These are phyloP conservation scores for Boletus semigastroideus DNA, from an alignment of 1,284 basidiomycete species.

Conservation along the genomic window DNA sequence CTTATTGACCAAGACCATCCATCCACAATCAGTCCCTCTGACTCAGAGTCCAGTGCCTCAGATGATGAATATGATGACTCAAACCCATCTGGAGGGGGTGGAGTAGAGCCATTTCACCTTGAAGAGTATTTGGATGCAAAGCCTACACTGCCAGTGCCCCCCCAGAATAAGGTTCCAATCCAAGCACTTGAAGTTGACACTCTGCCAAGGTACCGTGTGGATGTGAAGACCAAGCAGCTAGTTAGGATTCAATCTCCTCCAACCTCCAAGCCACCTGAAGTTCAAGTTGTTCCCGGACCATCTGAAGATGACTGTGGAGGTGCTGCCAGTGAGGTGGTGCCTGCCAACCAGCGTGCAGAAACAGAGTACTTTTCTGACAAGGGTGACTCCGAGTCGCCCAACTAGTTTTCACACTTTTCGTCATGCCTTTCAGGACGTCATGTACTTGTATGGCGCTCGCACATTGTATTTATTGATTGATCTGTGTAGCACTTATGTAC, in stretches of 20 bases:
- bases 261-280: neutral
- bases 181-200: neutral
- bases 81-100: too few species aligned
- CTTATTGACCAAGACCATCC: neutral
- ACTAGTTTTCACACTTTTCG: too few species aligned
- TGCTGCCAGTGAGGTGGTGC: neutral
- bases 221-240: neutral
- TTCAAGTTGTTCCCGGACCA: conserved; percentile 9
- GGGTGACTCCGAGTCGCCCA: neutral
- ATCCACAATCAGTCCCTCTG: neutral
- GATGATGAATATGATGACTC: too few species aligned
- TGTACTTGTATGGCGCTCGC: too few species aligned
- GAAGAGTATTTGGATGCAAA: conserved; percentile 5
- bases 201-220: conserved; percentile 15
- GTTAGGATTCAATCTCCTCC: neutral
- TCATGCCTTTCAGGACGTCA: too few species aligned
- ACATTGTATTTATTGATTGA: too few species aligned
- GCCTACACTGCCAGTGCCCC: neutral
- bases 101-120: neutral
- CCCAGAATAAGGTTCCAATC: neutral
- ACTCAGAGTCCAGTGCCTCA: neutral
- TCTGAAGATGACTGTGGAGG: conserved; percentile 9
- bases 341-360: neutral
- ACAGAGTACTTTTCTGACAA: conserved; percentile 6
- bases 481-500: too few species aligned